Conservation (phyloP, 2,329 filamentous ascomycete species). For the Colletotrichum filicis region DNA sequence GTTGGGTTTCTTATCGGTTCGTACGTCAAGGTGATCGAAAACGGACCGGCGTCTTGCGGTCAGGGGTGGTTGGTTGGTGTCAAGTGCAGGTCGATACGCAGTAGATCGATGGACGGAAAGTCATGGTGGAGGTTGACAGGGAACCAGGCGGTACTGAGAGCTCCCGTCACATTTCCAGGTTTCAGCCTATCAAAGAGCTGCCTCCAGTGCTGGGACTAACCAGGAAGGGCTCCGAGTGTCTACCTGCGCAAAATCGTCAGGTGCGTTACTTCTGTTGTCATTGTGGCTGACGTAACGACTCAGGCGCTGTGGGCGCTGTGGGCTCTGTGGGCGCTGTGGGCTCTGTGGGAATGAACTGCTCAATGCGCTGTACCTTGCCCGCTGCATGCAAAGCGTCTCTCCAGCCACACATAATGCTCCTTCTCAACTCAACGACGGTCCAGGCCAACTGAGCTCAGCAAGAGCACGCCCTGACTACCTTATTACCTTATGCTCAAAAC, state of each 20-base stretch:
- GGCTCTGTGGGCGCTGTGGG: neutral
- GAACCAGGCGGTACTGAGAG: conserved; percentile 36
- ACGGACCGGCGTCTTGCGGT: conserved; percentile 28
- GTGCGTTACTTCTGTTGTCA: conserved; percentile 3
- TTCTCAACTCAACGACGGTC: conserved; percentile 16
- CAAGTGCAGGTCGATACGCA: conserved; percentile 26
- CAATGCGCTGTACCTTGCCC: neutral
- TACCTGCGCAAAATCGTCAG: neutral
- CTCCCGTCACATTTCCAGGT: conserved; percentile 33
- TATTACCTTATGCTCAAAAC: neutral
- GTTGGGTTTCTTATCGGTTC: conserved; percentile 21
- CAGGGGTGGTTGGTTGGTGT: conserved; percentile 35
- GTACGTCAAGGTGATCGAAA: conserved; percentile 24
- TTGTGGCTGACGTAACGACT: conserved; percentile 29
- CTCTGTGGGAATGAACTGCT: neutral
- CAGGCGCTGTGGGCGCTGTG: neutral
- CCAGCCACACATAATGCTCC: conserved; percentile 12
- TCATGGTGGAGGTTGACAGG: conserved; percentile 34
- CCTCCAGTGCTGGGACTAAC: conserved; percentile 25
- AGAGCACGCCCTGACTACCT: neutral
- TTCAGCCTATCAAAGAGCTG: conserved; percentile 35
- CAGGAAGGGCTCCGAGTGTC: conserved; percentile 20
- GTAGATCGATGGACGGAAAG: conserved; percentile 29
- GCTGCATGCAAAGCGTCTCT: neutral
- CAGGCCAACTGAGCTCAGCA: conserved; percentile 3